These are phyloP conservation scores for Exophiala spinifera DNA, from an alignment of 2,329 filamentous ascomycete species.

Conservation along the genomic window DNA sequence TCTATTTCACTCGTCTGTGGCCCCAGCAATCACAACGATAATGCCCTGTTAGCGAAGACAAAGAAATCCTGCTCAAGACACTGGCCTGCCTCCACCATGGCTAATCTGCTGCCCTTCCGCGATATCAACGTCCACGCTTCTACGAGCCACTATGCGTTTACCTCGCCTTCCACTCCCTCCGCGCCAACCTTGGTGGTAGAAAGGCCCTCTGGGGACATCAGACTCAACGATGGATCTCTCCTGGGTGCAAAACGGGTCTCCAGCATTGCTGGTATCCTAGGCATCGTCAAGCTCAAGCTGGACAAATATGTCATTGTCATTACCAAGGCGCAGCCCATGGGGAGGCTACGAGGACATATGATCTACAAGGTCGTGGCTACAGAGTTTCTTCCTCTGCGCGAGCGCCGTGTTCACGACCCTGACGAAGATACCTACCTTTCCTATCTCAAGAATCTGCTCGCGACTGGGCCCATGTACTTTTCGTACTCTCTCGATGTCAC, in stretches of 20 bases:
- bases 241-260: constrained; percentile 79
- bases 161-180: constrained; percentile 87
- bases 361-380: constrained; percentile 89
- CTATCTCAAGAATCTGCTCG: constrained; percentile 77
- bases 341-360: constrained; percentile 90
- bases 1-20: neutral
- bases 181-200: constrained; percentile 86
- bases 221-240: constrained; percentile 75
- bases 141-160: constrained; percentile 90
- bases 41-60: constrained; percentile 6
- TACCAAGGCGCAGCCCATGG: constrained; percentile 87
- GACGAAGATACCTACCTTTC: constrained; percentile 90
- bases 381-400: constrained; percentile 86
- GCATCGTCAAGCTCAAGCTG: constrained; percentile 87
- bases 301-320: constrained; percentile 97
- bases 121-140: constrained; percentile 97
- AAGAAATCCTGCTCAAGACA: constrained; percentile 1
- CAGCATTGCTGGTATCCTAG: constrained; percentile 91
- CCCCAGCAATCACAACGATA: neutral
- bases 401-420: constrained; percentile 82
- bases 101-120: constrained; percentile 66
- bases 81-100: constrained; percentile 16
- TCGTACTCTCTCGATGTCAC: constrained; percentile 97
- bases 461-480: constrained; percentile 90
- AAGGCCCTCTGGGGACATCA: constrained; percentile 84